These are phyloP conservation scores for Cystoisospora suis DNA, from an alignment of 169 alveolate species.

Conservation along the genomic window DNA sequence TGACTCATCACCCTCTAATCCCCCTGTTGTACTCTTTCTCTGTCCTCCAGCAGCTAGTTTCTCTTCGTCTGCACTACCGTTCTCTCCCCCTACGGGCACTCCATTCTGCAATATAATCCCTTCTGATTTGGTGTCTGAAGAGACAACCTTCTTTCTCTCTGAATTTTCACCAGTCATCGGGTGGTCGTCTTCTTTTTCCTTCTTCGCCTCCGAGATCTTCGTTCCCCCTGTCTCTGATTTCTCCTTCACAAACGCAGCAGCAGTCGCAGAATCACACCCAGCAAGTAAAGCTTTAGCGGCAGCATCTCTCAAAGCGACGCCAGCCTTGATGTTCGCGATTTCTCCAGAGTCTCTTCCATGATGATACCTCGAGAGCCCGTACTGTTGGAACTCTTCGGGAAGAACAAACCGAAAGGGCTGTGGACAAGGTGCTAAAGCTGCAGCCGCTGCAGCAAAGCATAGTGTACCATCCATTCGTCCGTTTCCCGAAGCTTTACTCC, in stretches of 20 bases:
- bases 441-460: neutral
- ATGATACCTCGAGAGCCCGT: no score
- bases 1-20: neutral
- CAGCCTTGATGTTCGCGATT: neutral
- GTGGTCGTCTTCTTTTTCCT: neutral
- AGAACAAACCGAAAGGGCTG: neutral
- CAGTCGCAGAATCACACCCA: neutral
- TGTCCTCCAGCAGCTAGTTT: neutral
- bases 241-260: conserved; percentile 13
- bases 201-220: neutral
- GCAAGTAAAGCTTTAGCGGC: conserved; percentile 5
- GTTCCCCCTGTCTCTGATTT: neutral
- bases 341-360: no score
- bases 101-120: no score
- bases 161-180: no score
- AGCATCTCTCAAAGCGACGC: conserved; percentile 12
- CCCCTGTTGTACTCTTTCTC: neutral
- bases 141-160: no score
- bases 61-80: neutral
- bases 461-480: neutral
- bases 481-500: neutral
- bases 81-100: neutral
- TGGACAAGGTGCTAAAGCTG: neutral
- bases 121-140: no score
- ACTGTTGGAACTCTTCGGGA: no score